Conservation (phyloP, 192 early-diverging fungal species). For the Funneliformis mosseae region DNA sequence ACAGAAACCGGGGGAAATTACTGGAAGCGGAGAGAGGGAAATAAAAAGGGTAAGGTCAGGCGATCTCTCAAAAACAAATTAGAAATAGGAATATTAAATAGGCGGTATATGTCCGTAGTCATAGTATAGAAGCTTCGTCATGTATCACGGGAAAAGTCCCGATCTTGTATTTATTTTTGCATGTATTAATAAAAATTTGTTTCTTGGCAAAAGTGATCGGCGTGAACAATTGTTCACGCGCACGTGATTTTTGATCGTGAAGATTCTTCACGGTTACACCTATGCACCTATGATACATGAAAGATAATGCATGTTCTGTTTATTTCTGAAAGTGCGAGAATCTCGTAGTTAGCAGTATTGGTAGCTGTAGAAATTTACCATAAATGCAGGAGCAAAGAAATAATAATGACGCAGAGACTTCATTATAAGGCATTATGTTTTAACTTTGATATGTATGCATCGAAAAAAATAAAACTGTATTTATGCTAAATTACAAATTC, state of each 20-base stretch:
- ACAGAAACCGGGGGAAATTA: not conserved
- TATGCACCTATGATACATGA: no score
- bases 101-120: no score
- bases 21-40: not conserved
- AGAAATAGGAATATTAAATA: no score
- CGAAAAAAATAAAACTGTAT: not conserved
- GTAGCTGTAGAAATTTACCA: not conserved
- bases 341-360: slow-evolving; percentile 11
- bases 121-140: no score
- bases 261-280: no score
- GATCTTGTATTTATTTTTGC: no score
- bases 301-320: no score
- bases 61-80: not conserved
- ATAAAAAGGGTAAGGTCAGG: not conserved
- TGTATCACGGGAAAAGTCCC: no score
- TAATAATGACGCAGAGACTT: not conserved
- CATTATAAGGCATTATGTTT: not conserved
- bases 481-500: not conserved
- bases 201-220: no score
- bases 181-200: no score
- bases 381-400: not conserved
- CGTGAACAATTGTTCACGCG: no score
- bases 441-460: not conserved
- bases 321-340: not conserved
- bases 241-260: no score